Evolutionary conservation across 2,329 filamentous ascomycete species (phyloP).

Genomic region (Chrysoporthe deuterocubensis): DNA sequence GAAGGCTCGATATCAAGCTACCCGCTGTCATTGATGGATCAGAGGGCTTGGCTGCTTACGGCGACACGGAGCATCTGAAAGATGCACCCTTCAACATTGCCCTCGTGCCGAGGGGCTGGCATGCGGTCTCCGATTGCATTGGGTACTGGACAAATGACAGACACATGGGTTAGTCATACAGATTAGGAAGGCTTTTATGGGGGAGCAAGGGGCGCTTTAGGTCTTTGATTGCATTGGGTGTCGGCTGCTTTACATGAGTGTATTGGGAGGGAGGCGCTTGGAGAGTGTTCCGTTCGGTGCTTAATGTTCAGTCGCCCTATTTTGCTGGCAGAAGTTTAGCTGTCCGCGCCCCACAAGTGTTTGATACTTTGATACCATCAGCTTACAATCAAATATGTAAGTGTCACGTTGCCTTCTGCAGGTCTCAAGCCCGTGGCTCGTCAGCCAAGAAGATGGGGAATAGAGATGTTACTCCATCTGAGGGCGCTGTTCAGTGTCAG

Average conservation of each 20-base stretch:
- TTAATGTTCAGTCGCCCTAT: neutral
- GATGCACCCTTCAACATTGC: constrained; percentile 12
- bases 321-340: neutral
- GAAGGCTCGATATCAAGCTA: constrained; percentile 18
- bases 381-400: neutral
- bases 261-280: neutral
- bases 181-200: neutral
- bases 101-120: constrained; percentile 19
- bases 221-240: neutral
- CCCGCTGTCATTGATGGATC: neutral
- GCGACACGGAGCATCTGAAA: neutral
- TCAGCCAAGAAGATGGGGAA: neutral
- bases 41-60: neutral
- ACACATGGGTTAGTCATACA: neutral
- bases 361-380: neutral
- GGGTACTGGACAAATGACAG: neutral
- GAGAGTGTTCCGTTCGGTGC: neutral
- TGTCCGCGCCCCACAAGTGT: neutral
- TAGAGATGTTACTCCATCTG: no score
- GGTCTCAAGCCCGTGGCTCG: neutral
- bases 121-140: neutral
- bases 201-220: neutral
- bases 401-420: neutral
- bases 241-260: neutral
- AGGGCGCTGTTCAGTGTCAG: neutral